Evolutionary conservation across 2,329 filamentous ascomycete species (phyloP), one percentile per base, ranked within the genome.

Genomic region (Colletotrichum costaricense): DNA sequence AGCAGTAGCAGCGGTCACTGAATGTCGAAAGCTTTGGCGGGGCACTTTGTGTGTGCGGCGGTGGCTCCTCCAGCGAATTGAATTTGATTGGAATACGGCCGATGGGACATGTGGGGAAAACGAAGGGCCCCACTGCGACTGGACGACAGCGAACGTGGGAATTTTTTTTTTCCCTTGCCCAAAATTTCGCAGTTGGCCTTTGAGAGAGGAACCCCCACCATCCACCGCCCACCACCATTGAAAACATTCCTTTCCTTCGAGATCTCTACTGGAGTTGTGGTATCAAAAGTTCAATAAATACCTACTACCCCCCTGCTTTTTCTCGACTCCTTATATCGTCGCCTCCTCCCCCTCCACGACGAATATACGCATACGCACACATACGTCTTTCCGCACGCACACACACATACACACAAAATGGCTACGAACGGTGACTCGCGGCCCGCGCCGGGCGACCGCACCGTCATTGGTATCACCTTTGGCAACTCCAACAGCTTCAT

Each of bases 401-500:
- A 42, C 38, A 72, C 73, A 73, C 75, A 71, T 57, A 73, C 38
- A 42, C 38, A 42, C 38, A 35, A 77, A 74, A 89, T 89, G 87
- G 84, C 85, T 82, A 86, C 86, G 73, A 86, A 84, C 78, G 82
- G 80, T 76, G 82, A 81, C 72, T 80, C 80, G 72, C 83, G 84
- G 80, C 74, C 84, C 74, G 85, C 87, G 84, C 90, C 90, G 64
- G 85, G 84, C 78, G 88, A 92, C 78, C 88, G 91, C 79, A 87
- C 89, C 80, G 94, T 93, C 82, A 98, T 99, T 85, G 97, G 97
- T 83, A 95, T 99, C 82, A 94, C 95, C 78, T 98, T 98, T 88
- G 97, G 97, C 86, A 99, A 98, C 88, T 95, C 95, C 75, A 97
- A 98, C 92, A 97, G 95, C 87, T 98, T 95, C 74, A 98, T 99